phyloP scores from a whole-genome alignment of 495 filamentous ascomycete species.

The Tuber borchii region DNA sequence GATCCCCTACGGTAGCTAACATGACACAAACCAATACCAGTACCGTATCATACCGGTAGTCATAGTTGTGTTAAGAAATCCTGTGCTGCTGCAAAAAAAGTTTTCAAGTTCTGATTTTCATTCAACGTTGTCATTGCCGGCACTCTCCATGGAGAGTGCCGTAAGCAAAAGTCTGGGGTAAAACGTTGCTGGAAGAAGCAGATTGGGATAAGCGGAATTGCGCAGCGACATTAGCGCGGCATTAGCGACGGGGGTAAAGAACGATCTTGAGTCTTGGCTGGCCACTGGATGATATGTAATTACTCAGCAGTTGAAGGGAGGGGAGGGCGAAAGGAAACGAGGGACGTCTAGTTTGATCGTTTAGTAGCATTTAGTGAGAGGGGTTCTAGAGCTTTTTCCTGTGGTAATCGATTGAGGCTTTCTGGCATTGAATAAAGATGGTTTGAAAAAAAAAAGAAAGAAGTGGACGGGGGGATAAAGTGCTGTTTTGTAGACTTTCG shows the following conservation, averaged over 20 bases:
- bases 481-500: not conserved
- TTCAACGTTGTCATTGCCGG: not conserved
- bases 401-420: not conserved
- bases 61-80: not conserved
- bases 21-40: not conserved
- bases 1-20: not conserved
- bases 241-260: not conserved
- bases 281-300: not conserved
- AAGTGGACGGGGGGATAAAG: not conserved
- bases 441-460: not conserved
- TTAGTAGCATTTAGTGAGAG: not conserved
- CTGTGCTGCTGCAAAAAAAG: not conserved
- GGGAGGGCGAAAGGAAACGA: not conserved
- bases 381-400: not conserved
- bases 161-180: conserved; percentile 3
- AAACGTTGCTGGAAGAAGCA: not conserved
- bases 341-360: not conserved
- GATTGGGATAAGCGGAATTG: not conserved
- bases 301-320: not conserved
- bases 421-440: not conserved
- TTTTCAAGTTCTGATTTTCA: not conserved
- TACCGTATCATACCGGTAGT: too few species aligned
- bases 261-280: not conserved
- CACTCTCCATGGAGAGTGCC: not conserved
- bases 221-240: not conserved